Evolutionary conservation across 1,139 yeast species (phyloP).

Genomic region (Candida albicans): DNA sequence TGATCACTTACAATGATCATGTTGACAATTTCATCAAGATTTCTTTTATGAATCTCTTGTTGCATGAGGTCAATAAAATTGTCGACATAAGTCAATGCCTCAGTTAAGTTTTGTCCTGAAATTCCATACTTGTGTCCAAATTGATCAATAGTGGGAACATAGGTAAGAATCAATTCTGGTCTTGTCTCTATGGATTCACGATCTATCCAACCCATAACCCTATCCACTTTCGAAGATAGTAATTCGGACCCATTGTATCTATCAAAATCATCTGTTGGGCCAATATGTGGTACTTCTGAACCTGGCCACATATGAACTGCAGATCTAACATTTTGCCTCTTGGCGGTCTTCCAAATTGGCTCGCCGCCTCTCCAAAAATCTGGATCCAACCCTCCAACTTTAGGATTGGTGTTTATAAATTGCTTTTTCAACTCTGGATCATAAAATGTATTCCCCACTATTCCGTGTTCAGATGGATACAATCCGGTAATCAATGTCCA

Average conservation of each 20-base stretch:
- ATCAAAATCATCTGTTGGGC: conserved; percentile 55
- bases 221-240: conserved; percentile 53
- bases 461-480: conserved; percentile 82
- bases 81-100: conserved; percentile 66
- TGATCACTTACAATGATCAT: conserved; percentile 83
- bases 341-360: conserved; percentile 83
- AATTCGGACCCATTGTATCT: conserved; percentile 64
- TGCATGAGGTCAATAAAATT: conserved; percentile 52
- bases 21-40: conserved; percentile 65
- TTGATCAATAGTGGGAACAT: conserved; percentile 79
- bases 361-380: conserved; percentile 85
- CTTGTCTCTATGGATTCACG: conserved; percentile 41
- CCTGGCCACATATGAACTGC: conserved; percentile 99
- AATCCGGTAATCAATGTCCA: conserved; percentile 89
- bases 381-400: conserved; percentile 54
- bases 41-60: conserved; percentile 50
- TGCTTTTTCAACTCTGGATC: conserved; percentile 58
- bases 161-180: conserved; percentile 78
- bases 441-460: conserved; percentile 79
- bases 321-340: conserved; percentile 57
- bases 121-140: conserved; percentile 75
- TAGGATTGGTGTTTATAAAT: conserved; percentile 65
- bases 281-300: conserved; percentile 63
- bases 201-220: conserved; percentile 71
- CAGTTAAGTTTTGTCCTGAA: conserved; percentile 53